phyloP scores from a whole-genome alignment of 176 grass and related monocot species.

The Zoysia japonica region DNA sequence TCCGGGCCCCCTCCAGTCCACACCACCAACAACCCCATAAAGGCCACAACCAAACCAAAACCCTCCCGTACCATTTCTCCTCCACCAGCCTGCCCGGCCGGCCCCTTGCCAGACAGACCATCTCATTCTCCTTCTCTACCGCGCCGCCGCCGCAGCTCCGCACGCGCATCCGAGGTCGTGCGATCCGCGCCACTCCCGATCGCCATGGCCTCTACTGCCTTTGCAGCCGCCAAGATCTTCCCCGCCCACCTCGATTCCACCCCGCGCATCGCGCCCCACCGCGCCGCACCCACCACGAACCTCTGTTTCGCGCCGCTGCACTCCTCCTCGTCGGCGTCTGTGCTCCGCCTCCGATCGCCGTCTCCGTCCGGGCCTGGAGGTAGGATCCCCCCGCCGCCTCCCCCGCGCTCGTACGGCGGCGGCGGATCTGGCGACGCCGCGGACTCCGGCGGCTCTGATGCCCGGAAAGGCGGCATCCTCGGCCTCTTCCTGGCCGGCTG shows the following conservation, averaged over 20 bases:
- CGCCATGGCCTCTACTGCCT: conserved; percentile 65
- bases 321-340: conserved; percentile 13
- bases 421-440: conserved; percentile 61
- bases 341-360: conserved; percentile 44
- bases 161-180: neutral
- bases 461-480: conserved; percentile 46
- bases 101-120: neutral
- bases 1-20: neutral
- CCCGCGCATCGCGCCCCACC: conserved; percentile 31
- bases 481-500: conserved; percentile 71
- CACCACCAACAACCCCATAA: neutral
- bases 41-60: neutral
- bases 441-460: conserved; percentile 23
- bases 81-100: neutral
- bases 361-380: conserved; percentile 52
- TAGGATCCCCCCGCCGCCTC: conserved; percentile 47
- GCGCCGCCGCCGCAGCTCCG: conserved; percentile 14
- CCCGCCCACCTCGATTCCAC: conserved; percentile 45
- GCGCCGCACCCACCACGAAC: conserved; percentile 37
- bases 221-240: conserved; percentile 43
- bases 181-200: conserved; percentile 13
- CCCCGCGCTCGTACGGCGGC: conserved; percentile 53
- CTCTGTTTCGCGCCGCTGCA: conserved; percentile 41
- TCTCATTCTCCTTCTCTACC: neutral
- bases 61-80: neutral